Evolutionary conservation across 2,329 filamentous ascomycete species (phyloP), one percentile per base, ranked within the genome.

Genomic region (Pseudocercospora pini-densiflorae): DNA sequence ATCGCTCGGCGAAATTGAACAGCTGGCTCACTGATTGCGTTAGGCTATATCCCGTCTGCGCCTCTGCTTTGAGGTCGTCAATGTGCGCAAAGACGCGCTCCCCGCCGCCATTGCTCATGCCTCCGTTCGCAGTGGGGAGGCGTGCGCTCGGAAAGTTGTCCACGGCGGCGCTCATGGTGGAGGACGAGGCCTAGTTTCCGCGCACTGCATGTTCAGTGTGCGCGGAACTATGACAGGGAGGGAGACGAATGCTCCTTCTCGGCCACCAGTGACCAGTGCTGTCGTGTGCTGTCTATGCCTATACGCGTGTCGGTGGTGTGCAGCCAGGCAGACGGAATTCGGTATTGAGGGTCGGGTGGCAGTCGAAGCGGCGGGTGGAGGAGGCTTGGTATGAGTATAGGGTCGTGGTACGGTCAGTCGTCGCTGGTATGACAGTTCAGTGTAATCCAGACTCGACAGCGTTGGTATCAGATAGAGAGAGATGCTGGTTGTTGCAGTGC

Each of bases 11-110:
- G 8, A 72, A 68, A 6, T 78, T 75, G 23, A 85, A 72, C 19
- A 85, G 74, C 47, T 76, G 74, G 23, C 69, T 64, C 45, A 77
- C 72, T 9, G 75, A 72, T 29, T 69, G 64, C 16, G 54, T 51
- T 9, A 64, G 65, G 51, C 71, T 68, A 66, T 70, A 77, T 58
- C 76, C 78, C 16, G 77, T 76, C 14, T 76, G 72, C 1, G 81
- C 81, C 27, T 77, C 76, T 27, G 76, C 78, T 63, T 79, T 73
- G 23, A 84, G 78, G 66, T 84, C 81, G 31, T 79, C 74, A 40
- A 84, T 80, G 68, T 83, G 80, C 4, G 69, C 71, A 65, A 71
- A 77, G 5, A 70, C 67, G 53, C 68, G 69, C 55, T 75, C 74
- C 59, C 68, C 69, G 49, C 68, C 67, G 62, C 69, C 66, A 65